Base-by-base conservation (phyloP, 2,329 filamentous ascomycete species). In the Sphaerulina populicola region DNA sequence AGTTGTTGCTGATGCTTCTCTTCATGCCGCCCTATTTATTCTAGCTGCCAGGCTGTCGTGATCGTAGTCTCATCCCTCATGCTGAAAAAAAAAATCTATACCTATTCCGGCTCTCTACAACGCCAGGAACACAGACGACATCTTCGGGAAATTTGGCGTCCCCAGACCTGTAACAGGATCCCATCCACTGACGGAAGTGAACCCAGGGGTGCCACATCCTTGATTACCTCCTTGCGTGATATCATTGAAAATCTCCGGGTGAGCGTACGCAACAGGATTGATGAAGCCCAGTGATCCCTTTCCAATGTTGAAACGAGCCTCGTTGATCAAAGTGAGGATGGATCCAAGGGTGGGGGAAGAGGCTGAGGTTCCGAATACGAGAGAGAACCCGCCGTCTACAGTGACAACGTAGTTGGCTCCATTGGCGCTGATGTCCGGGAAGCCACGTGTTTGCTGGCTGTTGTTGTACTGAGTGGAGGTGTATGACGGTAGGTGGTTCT, bases 281-380 rank as follows among this genome's bases (percentile, higher is more conserved):
- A 57, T 48, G 58, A 73, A 72, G 9, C 71, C 71, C 7, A 73
- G 61, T 12, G 64, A 54, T 11, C 62, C 57, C 61, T 72, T 73
- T 21, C 69, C 69, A 11, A 51, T 41, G 33, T 62, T 56, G 31
- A 65, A 47, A 14, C 70, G 58, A n/a, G 63, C 69, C 51, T 72
- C 65, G 48, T 73, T 73, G 58, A 73, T 65, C 21, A 76, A 59
- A 1, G 73, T 78, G 27, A 79, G 59, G 36, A 77, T 69, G 0
- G 71, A 64, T 0, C 71, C 74, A 56, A 74, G 73, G 1, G 75
- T 71, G 0, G 77, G 77, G 30, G 73, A 62, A 2, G 71, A 71
- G 6, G 76, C 74, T 44, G 72, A 76, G 0, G 78, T 81, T 11
- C 77, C 78, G 44, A 69, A 76, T 0, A 74, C 69, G 27, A 73